Percentiles rank a stretch among this genome's conserved stretches.
Conservation (phyloP, 106 monocot species). For the Phalaenopsis aphrodite region DNA sequence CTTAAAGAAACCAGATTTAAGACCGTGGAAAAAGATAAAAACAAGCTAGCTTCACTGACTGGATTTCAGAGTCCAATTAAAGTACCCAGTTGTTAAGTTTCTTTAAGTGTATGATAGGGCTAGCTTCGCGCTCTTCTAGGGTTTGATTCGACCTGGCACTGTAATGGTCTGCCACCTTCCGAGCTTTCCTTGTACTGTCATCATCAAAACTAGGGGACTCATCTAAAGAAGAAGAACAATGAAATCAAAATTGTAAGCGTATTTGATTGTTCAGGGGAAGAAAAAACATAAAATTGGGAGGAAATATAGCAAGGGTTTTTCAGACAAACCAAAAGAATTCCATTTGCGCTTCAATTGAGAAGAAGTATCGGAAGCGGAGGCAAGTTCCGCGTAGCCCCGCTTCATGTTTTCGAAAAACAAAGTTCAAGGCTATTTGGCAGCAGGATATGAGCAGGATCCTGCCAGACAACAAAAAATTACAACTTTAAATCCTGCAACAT, state of each 20-base stretch:
- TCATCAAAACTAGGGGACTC: slow-evolving; percentile 36
- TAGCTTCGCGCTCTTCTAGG: slow-evolving; percentile 87
- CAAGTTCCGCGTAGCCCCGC: slow-evolving; percentile 40
- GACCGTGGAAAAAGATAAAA: too few species aligned
- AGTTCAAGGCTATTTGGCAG: too few species aligned
- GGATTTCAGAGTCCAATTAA: not conserved
- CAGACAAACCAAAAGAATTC: slow-evolving; percentile 28
- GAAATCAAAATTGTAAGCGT: not conserved
- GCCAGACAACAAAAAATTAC: too few species aligned
- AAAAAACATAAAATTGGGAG: not conserved
- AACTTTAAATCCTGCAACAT: too few species aligned
- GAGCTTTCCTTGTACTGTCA: slow-evolving; percentile 51
- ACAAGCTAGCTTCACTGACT: too few species aligned
- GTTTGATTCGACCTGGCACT: slow-evolving; percentile 93
- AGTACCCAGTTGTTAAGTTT: slow-evolving; percentile 97
- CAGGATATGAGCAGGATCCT: too few species aligned
- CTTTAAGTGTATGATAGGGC: slow-evolving; percentile 98
- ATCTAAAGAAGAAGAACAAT: not conserved
- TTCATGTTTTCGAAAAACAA: slow-evolving; percentile 29
- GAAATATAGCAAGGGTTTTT: not conserved
- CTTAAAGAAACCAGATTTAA: too few species aligned
- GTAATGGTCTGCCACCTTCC: slow-evolving; percentile 85
- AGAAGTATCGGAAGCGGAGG: slow-evolving; percentile 33
- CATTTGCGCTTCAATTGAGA: slow-evolving; percentile 41
- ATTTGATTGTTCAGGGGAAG: not conserved